Percentiles rank a stretch among this genome's conserved stretches.
phyloP scores from a whole-genome alignment of 2,329 filamentous ascomycete species.

The Diaporthe ilicicola region DNA sequence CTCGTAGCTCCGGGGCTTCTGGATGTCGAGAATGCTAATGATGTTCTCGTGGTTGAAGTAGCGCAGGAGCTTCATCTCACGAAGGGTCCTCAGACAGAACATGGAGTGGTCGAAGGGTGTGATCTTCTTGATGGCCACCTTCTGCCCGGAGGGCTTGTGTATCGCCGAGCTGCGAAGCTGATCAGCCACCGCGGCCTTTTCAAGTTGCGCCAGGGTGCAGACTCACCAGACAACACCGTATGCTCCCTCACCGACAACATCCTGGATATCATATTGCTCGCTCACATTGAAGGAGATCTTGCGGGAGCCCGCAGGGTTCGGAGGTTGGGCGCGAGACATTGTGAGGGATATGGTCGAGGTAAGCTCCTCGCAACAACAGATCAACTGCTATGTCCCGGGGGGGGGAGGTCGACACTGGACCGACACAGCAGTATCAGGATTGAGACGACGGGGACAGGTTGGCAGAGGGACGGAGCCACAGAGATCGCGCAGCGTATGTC shows the following conservation, averaged over 20 bases:
- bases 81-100: constrained; percentile 95
- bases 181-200: neutral
- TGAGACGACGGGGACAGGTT: neutral
- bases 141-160: constrained; percentile 97
- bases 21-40: constrained; percentile 98
- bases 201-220: neutral
- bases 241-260: constrained; percentile 98
- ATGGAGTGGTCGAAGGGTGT: constrained; percentile 99
- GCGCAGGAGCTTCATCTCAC: constrained; percentile 98
- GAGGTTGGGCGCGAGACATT: constrained; percentile 67
- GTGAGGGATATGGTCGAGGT: constrained; percentile 29
- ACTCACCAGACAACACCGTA: constrained; percentile 98
- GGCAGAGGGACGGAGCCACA: constrained; percentile 7
- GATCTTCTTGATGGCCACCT: constrained; percentile 99
- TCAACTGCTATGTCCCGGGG: constrained; percentile 12
- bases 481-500: neutral
- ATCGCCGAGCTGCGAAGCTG: constrained; percentile 78
- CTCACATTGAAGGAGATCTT: constrained; percentile 99
- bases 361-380: neutral
- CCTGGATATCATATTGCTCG: constrained; percentile 99
- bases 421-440: constrained; percentile 1
- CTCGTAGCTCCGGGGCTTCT: constrained; percentile 96
- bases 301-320: constrained; percentile 71
- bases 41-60: constrained; percentile 99
- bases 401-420: neutral